A percentile compares a stretch with the other conserved stretches of the same genome.
Conservation (phyloP, 441 rosid genomes). For the Croton laevigatus region DNA sequence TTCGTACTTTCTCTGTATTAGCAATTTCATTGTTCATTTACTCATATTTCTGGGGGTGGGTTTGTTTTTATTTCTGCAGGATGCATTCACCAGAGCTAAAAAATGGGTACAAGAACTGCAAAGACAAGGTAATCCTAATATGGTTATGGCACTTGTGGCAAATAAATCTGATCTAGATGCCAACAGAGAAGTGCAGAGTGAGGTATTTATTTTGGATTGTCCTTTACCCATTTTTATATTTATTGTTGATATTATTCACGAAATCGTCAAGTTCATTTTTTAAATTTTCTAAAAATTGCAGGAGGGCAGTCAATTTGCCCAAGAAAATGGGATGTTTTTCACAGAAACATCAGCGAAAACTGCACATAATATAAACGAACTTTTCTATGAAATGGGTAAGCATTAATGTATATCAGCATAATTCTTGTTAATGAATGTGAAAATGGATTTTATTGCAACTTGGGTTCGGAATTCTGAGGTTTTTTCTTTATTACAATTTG, state of each 20-base stretch:
- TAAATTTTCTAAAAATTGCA: conserved; percentile 25
- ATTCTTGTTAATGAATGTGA: too few relatives aligned
- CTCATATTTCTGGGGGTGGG: not conserved
- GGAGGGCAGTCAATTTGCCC: conserved; percentile 62
- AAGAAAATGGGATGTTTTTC: conserved; percentile 63
- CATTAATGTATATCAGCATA: not conserved
- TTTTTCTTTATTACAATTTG: conserved; percentile 7
- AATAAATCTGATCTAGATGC: conserved; percentile 67
- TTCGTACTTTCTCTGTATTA: not conserved
- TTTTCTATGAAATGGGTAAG: conserved; percentile 70
- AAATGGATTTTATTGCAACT: not conserved
- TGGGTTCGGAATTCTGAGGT: not conserved
- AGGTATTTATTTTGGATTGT: conserved; percentile 39
- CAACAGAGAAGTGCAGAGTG: conserved; percentile 46
- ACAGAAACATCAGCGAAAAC: conserved; percentile 72
- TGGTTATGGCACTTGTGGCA: conserved; percentile 62
- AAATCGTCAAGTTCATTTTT: not conserved
- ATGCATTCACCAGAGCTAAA: conserved; percentile 48
- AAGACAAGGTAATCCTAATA: conserved; percentile 47
- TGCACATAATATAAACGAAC: conserved; percentile 63
- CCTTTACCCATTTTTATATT: not conserved
- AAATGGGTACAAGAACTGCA: conserved; percentile 69
- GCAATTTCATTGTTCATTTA: not conserved
- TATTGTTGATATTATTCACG: too few relatives aligned
- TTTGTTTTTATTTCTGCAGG: conserved; percentile 31